A percentile compares a stretch with the other conserved stretches of the same genome.
Evolutionary conservation across 176 grass and related monocot genomes (phyloP).

Genomic region (Zoysia japonica): DNA sequence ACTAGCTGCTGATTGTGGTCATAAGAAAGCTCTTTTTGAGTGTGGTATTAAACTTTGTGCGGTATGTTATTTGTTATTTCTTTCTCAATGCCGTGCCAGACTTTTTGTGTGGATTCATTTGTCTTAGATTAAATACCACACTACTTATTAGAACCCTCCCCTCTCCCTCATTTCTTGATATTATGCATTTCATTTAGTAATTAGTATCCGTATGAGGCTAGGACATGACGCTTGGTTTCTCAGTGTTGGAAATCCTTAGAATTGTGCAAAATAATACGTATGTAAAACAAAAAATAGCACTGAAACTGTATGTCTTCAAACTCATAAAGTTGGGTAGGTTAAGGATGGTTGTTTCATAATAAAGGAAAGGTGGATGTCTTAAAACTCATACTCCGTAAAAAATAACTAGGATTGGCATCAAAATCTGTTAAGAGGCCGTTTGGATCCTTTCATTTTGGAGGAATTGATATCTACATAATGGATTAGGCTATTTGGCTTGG

Average conservation of each 20-base stretch:
- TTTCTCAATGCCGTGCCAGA: background rate
- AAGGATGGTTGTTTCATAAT: background rate
- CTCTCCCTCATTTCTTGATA: background rate
- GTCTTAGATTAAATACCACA: background rate
- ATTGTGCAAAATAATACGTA: background rate
- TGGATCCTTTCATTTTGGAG: no score
- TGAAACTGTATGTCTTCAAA: background rate
- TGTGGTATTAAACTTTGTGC: constrained; percentile 65
- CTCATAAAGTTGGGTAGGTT: background rate
- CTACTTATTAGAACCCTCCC: background rate
- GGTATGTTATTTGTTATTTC: constrained; percentile 44
- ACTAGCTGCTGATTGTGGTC: constrained; percentile 70
- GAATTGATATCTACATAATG: no score
- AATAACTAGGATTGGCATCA: background rate
- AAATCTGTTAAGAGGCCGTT: background rate
- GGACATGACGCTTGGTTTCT: background rate
- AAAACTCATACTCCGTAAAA: background rate
- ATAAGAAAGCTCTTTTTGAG: constrained; percentile 71
- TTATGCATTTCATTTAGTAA: background rate
- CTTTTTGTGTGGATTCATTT: background rate
- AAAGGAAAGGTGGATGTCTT: constrained; percentile 13
- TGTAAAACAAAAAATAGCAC: background rate
- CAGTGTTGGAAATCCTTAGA: background rate
- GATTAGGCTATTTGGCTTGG: no score
- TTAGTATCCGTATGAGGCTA: background rate